Evolutionary conservation across 2,329 filamentous ascomycete genomes (phyloP), one percentile per base, ranked within the genome.

Genomic region (Sarocladium oryzae): DNA sequence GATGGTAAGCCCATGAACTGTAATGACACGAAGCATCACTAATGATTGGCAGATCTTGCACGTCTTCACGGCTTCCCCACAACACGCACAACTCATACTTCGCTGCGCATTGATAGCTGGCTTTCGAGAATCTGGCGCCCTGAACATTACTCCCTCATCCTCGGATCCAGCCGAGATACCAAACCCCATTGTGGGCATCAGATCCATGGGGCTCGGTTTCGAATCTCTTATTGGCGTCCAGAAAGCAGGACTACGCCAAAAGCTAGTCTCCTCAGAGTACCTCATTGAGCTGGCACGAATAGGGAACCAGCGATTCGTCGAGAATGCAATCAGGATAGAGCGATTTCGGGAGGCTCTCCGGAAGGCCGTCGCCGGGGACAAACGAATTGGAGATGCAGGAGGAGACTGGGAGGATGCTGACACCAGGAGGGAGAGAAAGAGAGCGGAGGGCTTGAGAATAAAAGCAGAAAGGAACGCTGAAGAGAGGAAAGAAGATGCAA

Each of bases 81-180:
- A 78, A 11, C 81, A 92, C 59, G 89, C 92, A 3, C 86, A 95
- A 57, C 74, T 79, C 8, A 75, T 95, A 16, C 77, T 96, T 13
- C 77, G 83, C 10, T 88, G 87, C 40, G 91, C 88, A 2, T 74
- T 92, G 9, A 80, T 84, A 58, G 86, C 89, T 3, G 92, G 92
- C 0, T 96, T 96, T 64, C 84, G 92, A 13, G 92, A 97, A 69
- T 93, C 87, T 53, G 92, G 92, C 16, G 85, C 92, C 48, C 77
- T 95, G 53, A 88, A 85, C 60, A 64, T 89, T 43, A 66, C 68
- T 1, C 59, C 67, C 4, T 52, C 37, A 37, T 57, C 63, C 2
- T 51, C 59, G 2, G 64, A 65, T 11, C 15, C 30, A 36, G 66
- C 68, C 16, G 65, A 69, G 2, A 55, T 66, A 0, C 56, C 66